Base-by-base conservation (phyloP, 768 basidiomycete species). In the Phanerochaete carnosa region DNA sequence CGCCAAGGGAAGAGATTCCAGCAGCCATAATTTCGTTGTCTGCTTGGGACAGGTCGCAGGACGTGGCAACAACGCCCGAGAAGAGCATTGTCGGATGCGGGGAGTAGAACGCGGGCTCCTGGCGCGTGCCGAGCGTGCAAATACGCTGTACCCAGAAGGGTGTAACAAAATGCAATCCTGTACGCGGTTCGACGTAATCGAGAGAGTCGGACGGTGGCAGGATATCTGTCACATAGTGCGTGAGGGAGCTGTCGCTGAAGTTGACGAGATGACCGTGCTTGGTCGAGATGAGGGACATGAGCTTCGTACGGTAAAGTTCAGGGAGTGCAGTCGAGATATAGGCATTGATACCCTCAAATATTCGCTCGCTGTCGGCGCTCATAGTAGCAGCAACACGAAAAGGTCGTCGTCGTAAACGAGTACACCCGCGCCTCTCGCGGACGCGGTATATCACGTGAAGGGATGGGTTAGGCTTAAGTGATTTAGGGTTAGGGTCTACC, bases 51-150 rank as follows among this genome's bases (percentile, higher is more conserved):
- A 91, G 88, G 61, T 88, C 87, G 15, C 84, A 79, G 2, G 86
- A 84, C 66, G 87, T 88, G 0, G 87, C 90, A 11, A 89, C 82
- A 22, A 95, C 78, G 1, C 91, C 91, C 7, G 93, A 95, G 75
- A 96, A 95, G 51, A 94, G 80, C 79, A 85, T 83, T 0, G 80
- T 71, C 0, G 90, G 90, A 70, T 94, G 86, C 2, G 91, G 78
- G 1, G 93, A 95, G 75, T 87, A 95, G 68, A 77, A 84, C 26
- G 81, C 72, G 6, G 85, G 69, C 83, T 79, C 75, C 66, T 90
- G 88, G 4, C 78, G 59, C 63, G 82, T 81, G 1, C 82, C 84
- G 3, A 89, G 73, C 9, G 87, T 69, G 23, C 86, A 66, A 3
- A 84, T 85, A 30, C 87, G 79, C 53, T 90, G 86, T 0, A 92